Conservation (phyloP, 1,284 basidiomycete species). For the Abortiporus biennis region DNA sequence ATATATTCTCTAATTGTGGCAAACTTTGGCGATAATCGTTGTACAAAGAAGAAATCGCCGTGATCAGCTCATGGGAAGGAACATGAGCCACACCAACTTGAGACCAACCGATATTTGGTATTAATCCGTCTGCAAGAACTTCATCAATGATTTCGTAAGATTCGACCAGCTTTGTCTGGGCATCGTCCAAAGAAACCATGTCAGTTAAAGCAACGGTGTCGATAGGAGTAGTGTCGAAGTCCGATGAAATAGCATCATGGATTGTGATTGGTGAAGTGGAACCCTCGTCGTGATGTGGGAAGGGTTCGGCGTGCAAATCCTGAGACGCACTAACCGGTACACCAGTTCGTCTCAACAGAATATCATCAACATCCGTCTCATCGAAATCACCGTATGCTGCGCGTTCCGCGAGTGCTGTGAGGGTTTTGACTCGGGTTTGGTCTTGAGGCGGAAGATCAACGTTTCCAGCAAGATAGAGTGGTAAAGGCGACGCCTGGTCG, state of each 20-base stretch:
- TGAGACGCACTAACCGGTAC: slow-evolving; percentile 7
- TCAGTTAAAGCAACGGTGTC: too few relatives aligned
- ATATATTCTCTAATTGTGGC: slow-evolving; percentile 10
- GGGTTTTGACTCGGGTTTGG: neutral
- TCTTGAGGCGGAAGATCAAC: neutral
- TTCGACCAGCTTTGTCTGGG: too few relatives aligned
- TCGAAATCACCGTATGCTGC: neutral
- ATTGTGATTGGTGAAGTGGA: too few relatives aligned
- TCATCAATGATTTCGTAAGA: too few relatives aligned
- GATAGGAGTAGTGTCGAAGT: too few relatives aligned
- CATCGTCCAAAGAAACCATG: too few relatives aligned
- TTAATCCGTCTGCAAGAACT: too few relatives aligned
- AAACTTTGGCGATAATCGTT: slow-evolving; percentile 16
- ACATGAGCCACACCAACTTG: neutral
- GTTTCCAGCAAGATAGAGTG: neutral
- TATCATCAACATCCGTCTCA: neutral
- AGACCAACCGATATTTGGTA: too few relatives aligned
- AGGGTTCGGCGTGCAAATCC: slow-evolving; percentile 6
- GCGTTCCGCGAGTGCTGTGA: neutral
- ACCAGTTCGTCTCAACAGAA: slow-evolving; percentile 3
- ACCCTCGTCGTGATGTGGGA: neutral
- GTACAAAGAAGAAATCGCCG: slow-evolving; percentile 11
- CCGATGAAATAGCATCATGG: too few relatives aligned
- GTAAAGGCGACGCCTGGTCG: neutral
- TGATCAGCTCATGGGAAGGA: neutral